Base-by-base conservation (phyloP, 768 basidiomycete genomes). In the Trichaptum fuscoviolaceum region DNA sequence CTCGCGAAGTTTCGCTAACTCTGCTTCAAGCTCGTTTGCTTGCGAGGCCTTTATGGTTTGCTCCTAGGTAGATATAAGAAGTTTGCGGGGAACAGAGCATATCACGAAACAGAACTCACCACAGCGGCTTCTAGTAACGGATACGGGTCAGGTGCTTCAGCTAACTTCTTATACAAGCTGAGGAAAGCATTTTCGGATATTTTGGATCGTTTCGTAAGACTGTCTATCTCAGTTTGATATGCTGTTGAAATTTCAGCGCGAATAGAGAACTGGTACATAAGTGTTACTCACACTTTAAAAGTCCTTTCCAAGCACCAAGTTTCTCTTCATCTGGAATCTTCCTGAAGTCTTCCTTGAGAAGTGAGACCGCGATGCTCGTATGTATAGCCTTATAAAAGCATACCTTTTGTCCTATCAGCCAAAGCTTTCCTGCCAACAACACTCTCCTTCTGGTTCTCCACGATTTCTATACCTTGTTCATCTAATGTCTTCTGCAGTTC, bases 381-480 rank as follows among this genome's bases (percentile, higher is more conserved):
- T 30, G 5, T 59, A 62, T 25, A 18, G 52, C 25, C 35, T 35
- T 60, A 35, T 52, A 8, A 6, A 1, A 42, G 30, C 20, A 34
- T 23, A 92, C 96, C 96, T 82, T 96, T 93, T 0, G 97, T 99
- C 75, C 92, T 90, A 79, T 99, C 97, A 0, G 96, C 93, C 24
- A 99, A 82, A 64, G 89, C 91, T 77, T 98, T 99, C 58, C 97
- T 85, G 10, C 95, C 95, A 2, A 99, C 83, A 59, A 98, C 84
- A 70, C 92, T 94, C 80, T 99, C 96, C 80, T 98, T 99, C 82
- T 98, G 96, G 78, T 96, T 96, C 82, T 99, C 95, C 24, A 99
- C 96, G 17, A 99, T 83, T 77, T 99, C 96, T 35, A 98, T 84
- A 4, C 95, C 96, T 68, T 98, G 96, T 7, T 84, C 81, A 77